Evolutionary conservation across 768 basidiomycete species (phyloP).

Genomic region (Leucogyrophana mollusca): DNA sequence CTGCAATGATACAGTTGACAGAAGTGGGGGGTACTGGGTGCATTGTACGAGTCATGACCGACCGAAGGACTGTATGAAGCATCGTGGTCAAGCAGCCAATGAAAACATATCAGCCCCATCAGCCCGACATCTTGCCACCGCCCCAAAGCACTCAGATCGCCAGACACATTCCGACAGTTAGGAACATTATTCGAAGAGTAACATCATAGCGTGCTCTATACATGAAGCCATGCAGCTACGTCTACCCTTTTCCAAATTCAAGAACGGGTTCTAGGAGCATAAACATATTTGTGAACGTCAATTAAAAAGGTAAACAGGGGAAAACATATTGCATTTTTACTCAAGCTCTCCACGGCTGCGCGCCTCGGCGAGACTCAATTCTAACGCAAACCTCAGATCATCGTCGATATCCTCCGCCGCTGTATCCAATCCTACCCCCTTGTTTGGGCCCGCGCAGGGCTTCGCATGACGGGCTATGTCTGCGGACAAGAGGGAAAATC

Average conservation of each 20-base stretch:
- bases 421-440: background rate
- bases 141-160: too few species aligned
- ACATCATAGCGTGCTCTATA: too few species aligned
- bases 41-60: constrained; percentile 86
- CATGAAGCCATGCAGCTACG: too few species aligned
- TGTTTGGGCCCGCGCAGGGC: background rate
- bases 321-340: background rate
- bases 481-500: constrained; percentile 11
- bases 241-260: too few species aligned
- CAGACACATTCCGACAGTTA: too few species aligned
- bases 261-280: background rate
- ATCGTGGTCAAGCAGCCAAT: too few species aligned
- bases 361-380: constrained; percentile 65
- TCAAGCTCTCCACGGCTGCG: constrained; percentile 8
- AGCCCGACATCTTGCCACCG: too few species aligned
- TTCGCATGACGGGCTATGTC: constrained; percentile 9
- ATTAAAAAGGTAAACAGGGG: too few species aligned
- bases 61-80: constrained; percentile 54
- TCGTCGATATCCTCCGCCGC: constrained; percentile 53
- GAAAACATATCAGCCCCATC: too few species aligned
- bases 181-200: too few species aligned
- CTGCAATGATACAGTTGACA: constrained; percentile 58
- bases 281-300: background rate
- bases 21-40: constrained; percentile 93
- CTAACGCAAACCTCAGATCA: constrained; percentile 63